Percentiles rank a stretch among this genome's conserved stretches.
Evolutionary conservation across 139 green algal species (phyloP).

Genomic region (Tetradesmus lagerheimii): DNA sequence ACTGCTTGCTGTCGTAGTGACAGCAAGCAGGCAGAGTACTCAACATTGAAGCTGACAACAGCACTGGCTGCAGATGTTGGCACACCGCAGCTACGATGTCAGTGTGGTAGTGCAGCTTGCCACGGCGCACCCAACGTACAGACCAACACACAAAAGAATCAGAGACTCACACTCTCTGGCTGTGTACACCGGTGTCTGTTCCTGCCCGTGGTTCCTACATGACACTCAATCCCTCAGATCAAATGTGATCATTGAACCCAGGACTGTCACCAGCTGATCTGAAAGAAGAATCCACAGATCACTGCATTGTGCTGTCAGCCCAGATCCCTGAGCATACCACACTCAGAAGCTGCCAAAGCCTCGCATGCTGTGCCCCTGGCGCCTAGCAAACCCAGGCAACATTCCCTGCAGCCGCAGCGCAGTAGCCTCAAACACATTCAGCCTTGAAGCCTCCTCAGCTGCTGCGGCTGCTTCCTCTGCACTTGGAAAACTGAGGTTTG

Average conservation of each 20-base stretch:
- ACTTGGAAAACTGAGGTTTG: slow-evolving; percentile 29
- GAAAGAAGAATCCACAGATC: too few relatives aligned
- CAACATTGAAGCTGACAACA: background rate
- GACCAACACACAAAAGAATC: background rate
- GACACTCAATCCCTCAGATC: background rate
- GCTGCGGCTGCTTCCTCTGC: slow-evolving; percentile 12
- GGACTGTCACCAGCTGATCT: background rate
- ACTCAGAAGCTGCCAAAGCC: slow-evolving; percentile 21
- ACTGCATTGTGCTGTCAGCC: too few relatives aligned
- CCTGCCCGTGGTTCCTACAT: too few relatives aligned
- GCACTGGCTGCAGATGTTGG: background rate
- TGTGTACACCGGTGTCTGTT: too few relatives aligned
- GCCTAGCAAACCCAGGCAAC: background rate
- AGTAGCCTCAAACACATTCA: slow-evolving; percentile 30
- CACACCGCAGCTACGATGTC: background rate
- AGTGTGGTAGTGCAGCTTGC: background rate
- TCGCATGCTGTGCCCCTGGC: slow-evolving; percentile 29
- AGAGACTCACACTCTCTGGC: too few relatives aligned
- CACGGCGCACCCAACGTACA: background rate
- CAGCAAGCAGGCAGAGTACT: background rate
- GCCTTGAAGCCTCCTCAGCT: background rate
- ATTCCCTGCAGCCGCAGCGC: background rate
- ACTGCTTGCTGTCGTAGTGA: too few relatives aligned
- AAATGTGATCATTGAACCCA: background rate
- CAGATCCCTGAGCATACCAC: background rate